These are phyloP conservation scores for Cladosporium phlei DNA, from an alignment of 2,329 filamentous ascomycete genomes.

Conservation along the genomic window DNA sequence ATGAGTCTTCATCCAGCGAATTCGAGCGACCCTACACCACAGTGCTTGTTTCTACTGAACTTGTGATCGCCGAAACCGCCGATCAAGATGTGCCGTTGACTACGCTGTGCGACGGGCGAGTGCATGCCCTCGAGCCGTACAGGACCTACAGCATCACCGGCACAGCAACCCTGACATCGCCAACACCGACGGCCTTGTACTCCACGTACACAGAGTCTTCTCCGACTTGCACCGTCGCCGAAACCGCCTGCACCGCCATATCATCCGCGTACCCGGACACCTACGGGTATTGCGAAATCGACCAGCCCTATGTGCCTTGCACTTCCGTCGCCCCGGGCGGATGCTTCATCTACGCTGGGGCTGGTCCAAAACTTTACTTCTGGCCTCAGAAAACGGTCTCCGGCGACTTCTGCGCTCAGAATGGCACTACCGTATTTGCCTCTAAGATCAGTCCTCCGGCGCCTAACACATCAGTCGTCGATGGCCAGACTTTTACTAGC, in stretches of 20 bases:
- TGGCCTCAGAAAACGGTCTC: conserved; percentile 10
- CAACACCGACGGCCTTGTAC: background rate
- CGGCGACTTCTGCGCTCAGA: conserved; percentile 10
- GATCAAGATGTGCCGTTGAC: conserved; percentile 3
- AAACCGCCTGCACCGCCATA: conserved; percentile 1
- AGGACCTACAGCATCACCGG: conserved; percentile 3
- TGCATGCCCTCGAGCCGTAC: background rate
- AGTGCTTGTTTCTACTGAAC: background rate
- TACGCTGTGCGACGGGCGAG: conserved; percentile 6
- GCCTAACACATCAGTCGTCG: conserved; percentile 7
- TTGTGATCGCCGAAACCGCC: background rate
- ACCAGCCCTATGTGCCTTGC: background rate
- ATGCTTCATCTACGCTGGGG: background rate
- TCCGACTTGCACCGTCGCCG: conserved; percentile 2
- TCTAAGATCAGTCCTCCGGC: background rate
- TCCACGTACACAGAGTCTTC: background rate
- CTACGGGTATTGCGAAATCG: background rate
- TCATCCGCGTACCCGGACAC: background rate
- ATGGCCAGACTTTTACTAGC: conserved; percentile 9
- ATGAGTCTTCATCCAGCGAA: conserved; percentile 3
- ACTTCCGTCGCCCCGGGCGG: background rate
- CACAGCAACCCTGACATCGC: background rate
- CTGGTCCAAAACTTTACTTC: conserved; percentile 1
- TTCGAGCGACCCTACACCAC: background rate
- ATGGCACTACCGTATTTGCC: conserved; percentile 7